Percentiles rank a stretch among this genome's conserved stretches.
Evolutionary conservation across 2,329 filamentous ascomycete genomes (phyloP).

Genomic region (Ceratocystis diversiconidia): DNA sequence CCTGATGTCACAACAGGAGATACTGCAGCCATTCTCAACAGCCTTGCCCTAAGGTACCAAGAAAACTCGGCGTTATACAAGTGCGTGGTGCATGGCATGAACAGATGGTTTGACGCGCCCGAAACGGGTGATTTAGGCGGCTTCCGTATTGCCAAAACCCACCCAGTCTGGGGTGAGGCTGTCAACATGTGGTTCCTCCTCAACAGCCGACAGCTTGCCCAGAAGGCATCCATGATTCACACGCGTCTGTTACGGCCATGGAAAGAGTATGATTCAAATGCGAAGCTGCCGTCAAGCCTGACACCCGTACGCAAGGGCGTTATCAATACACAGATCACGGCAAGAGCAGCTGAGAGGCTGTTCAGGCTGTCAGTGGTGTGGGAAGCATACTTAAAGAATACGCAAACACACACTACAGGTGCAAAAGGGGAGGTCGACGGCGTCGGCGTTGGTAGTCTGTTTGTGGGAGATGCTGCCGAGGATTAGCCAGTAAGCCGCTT

Average conservation of each 20-base stretch:
- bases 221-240: not conserved
- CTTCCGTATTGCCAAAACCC: not conserved
- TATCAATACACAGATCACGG: not conserved
- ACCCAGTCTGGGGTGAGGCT: not conserved
- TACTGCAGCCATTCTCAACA: not conserved
- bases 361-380: not conserved
- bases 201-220: not conserved
- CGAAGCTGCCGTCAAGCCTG: not conserved
- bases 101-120: not conserved
- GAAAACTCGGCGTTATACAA: constrained; percentile 4
- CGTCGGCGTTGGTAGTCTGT: not conserved
- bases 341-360: not conserved
- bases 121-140: not conserved
- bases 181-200: constrained; percentile 3
- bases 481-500: not conserved
- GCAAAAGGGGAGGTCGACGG: not conserved
- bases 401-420: not conserved
- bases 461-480: not conserved
- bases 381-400: constrained; percentile 1
- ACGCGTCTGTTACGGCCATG: not conserved
- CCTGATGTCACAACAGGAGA: not conserved
- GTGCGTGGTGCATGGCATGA: constrained; percentile 3
- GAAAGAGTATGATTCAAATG: constrained; percentile 2
- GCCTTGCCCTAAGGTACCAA: not conserved
- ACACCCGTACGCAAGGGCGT: not conserved